These are phyloP conservation scores for Symbiodinium natans DNA, from an alignment of 73 alveolate genomes.

Conservation along the genomic window DNA sequence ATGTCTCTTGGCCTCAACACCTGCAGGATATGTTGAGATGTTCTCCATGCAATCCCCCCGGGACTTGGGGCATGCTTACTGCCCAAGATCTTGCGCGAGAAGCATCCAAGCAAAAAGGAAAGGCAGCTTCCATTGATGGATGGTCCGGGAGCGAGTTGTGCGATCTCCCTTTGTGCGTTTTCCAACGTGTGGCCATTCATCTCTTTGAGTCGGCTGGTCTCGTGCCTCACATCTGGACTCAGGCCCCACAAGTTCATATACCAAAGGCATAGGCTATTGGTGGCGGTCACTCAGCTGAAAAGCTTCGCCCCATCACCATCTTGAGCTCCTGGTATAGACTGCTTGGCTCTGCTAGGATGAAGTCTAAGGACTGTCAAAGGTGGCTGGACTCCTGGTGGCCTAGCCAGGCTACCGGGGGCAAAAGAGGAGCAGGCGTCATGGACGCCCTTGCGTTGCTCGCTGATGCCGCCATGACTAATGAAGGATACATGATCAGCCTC, in stretches of 20 bases:
- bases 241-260: background rate
- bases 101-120: background rate
- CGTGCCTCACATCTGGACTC: background rate
- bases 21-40: too few species aligned
- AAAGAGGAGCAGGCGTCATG: background rate
- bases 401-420: background rate
- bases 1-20: background rate
- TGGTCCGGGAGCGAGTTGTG: background rate
- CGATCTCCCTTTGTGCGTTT: background rate
- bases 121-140: background rate
- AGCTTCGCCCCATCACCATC: background rate
- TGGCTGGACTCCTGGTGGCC: slow-evolving; percentile 14
- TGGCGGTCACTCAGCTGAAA: background rate
- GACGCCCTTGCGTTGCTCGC: background rate
- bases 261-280: background rate
- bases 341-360: background rate
- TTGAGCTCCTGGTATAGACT: background rate
- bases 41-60: background rate
- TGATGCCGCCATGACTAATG: background rate
- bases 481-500: background rate
- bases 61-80: background rate
- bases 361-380: background rate
- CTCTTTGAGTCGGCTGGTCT: background rate
- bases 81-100: background rate
- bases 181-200: background rate